Conservation (phyloP, 225 moss, liverwort and hornwort genomes). For the Thuidium tamariscinum region DNA sequence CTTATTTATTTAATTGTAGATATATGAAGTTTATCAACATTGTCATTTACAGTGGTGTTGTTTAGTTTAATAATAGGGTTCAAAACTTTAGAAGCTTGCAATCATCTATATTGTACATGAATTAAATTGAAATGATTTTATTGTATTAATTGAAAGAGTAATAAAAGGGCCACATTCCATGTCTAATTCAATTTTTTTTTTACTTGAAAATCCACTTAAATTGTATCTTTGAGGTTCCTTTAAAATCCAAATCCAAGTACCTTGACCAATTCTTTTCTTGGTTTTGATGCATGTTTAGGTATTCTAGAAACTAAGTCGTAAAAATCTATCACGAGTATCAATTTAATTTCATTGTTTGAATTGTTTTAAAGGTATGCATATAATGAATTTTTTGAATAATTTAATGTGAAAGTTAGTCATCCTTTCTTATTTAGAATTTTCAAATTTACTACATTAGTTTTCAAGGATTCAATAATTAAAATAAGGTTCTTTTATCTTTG, state of each 20-base stretch:
- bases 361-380: not conserved
- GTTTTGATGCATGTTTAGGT: not conserved
- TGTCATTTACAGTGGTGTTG: not conserved
- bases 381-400: not conserved
- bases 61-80: not conserved
- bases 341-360: not conserved
- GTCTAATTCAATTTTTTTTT: rapidly evolving
- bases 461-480: not conserved
- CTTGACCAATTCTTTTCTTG: not conserved
- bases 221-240: not conserved
- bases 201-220: not conserved
- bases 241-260: not conserved
- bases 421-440: not conserved
- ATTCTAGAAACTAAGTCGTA: rapidly evolving
- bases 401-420: too few relatives aligned
- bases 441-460: not conserved
- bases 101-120: not conserved
- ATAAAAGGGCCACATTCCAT: not conserved
- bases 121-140: not conserved
- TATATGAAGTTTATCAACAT: not conserved
- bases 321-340: rapidly evolving
- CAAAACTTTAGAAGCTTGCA: rapidly evolving
- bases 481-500: not conserved
- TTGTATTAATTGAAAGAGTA: not conserved
- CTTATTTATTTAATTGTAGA: rapidly evolving